These are phyloP conservation scores for Eucalyptus albens DNA, from an alignment of 345 rosid species.

Conservation along the genomic window DNA sequence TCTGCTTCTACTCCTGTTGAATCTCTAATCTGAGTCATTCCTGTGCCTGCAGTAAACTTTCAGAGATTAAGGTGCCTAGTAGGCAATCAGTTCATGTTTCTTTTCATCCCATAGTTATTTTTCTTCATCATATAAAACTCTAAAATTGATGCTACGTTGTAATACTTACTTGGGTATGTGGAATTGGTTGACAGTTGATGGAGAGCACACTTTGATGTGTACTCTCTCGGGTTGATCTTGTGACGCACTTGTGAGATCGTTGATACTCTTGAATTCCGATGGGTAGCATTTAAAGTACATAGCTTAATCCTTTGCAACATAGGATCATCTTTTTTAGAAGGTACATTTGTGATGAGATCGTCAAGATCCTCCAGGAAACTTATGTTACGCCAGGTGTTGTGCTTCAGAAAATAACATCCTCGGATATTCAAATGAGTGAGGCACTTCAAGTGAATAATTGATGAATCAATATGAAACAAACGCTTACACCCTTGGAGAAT, in stretches of 20 bases:
- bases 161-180: background rate
- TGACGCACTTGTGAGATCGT: background rate
- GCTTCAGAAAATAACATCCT: background rate
- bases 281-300: background rate
- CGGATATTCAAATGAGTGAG: background rate
- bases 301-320: background rate
- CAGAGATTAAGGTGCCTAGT: background rate
- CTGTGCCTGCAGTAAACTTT: background rate
- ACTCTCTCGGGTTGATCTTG: background rate
- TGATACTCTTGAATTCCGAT: background rate
- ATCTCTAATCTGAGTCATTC: background rate
- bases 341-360: background rate
- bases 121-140: background rate
- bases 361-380: background rate
- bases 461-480: background rate
- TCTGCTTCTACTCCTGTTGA: background rate
- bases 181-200: background rate
- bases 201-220: background rate
- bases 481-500: background rate
- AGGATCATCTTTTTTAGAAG: background rate
- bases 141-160: background rate
- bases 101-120: background rate
- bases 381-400: background rate
- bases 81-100: background rate
- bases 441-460: background rate